phyloP scores from a whole-genome alignment of 257 asterid species.

The Salvia rosmarinus region DNA sequence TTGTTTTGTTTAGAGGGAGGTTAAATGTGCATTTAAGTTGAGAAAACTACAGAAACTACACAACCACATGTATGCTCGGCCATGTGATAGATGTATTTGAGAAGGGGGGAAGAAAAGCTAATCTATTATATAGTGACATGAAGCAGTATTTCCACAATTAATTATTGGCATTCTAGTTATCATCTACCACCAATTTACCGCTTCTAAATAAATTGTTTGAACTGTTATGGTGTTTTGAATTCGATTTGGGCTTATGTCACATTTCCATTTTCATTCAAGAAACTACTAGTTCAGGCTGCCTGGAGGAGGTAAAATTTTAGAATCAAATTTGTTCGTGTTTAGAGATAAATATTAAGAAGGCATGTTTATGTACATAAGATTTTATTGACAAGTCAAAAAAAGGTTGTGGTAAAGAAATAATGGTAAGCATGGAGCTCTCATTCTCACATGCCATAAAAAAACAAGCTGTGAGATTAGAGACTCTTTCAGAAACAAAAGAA shows the following conservation, averaged over 20 bases:
- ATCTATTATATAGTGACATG: neutral
- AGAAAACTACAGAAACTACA: constrained; percentile 31
- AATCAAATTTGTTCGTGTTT: too few species aligned
- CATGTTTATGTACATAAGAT: neutral
- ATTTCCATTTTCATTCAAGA: too few species aligned
- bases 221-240: too few species aligned
- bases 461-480: neutral
- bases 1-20: constrained; percentile 40
- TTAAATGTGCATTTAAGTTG: constrained; percentile 39
- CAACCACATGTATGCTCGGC: constrained; percentile 18
- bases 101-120: neutral
- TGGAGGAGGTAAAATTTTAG: too few species aligned
- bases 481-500: too few species aligned
- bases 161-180: too few species aligned
- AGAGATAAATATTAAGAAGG: neutral
- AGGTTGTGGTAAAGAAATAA: neutral
- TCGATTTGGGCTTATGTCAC: too few species aligned
- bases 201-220: neutral
- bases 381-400: too few species aligned
- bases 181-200: neutral
- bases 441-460: constrained; percentile 4
- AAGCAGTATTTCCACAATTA: too few species aligned
- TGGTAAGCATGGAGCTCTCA: neutral
- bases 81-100: constrained; percentile 36
- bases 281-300: too few species aligned